Conservation (phyloP, 306 rosid genomes). For the Hylodesmum podocarpum region DNA sequence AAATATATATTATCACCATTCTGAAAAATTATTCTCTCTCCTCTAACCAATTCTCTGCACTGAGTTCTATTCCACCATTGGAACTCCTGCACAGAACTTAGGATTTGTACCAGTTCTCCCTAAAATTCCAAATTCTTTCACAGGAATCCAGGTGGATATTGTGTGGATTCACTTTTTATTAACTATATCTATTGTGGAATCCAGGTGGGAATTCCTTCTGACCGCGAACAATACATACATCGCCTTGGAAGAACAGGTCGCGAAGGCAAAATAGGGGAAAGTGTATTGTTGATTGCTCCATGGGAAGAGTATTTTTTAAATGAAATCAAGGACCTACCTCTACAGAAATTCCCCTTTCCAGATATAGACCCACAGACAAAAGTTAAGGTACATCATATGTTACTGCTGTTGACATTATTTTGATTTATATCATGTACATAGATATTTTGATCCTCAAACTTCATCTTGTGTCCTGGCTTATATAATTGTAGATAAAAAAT, state of each 20-base stretch:
- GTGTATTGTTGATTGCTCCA: slow-evolving; percentile 82
- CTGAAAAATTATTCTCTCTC: too few species aligned
- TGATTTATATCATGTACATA: background rate
- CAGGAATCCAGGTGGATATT: slow-evolving; percentile 50
- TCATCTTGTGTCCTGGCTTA: background rate
- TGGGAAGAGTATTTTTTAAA: slow-evolving; percentile 89
- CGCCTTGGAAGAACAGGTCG: slow-evolving; percentile 98
- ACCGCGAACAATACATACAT: slow-evolving; percentile 85
- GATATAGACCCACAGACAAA: slow-evolving; percentile 54
- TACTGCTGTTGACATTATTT: slow-evolving; percentile 1
- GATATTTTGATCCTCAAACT: background rate
- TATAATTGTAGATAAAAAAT: background rate
- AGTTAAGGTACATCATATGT: slow-evolving; percentile 58
- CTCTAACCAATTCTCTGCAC: too few species aligned
- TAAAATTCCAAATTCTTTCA: too few species aligned
- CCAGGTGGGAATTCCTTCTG: slow-evolving; percentile 85
- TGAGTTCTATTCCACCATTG: too few species aligned
- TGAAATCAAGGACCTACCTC: slow-evolving; percentile 79
- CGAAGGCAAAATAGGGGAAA: slow-evolving; percentile 85
- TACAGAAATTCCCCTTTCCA: slow-evolving; percentile 57
- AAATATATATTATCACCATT: too few species aligned
- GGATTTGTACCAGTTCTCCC: too few species aligned
- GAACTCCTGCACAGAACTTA: too few species aligned
- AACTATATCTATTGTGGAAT: background rate
- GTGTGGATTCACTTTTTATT: background rate